A percentile compares a stretch with the other conserved stretches of the same genome.
phyloP scores from a whole-genome alignment of 192 early-diverging fungal genomes.

The Rhizophagus sp. region DNA sequence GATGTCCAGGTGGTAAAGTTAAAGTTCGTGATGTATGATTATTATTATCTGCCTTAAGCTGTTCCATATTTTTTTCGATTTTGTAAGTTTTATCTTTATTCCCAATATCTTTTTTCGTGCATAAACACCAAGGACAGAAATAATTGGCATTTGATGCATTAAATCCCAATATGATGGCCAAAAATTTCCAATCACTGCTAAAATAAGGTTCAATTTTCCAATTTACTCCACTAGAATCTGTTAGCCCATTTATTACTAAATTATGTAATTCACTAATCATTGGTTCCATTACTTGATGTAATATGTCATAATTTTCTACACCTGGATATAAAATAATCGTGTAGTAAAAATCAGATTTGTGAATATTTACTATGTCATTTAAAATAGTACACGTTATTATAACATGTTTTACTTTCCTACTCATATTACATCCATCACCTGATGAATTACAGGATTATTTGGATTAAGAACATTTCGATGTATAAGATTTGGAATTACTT shows the following conservation, averaged over 20 bases:
- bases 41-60: background rate
- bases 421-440: background rate
- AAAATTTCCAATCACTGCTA: background rate
- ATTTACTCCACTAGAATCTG: background rate
- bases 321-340: background rate
- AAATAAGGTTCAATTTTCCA: background rate
- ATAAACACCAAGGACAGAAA: background rate
- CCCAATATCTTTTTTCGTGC: background rate
- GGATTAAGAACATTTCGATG: background rate
- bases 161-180: background rate
- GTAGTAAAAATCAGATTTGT: background rate
- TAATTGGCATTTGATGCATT: background rate
- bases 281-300: background rate
- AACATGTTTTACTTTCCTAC: background rate
- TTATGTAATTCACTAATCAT: background rate
- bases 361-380: background rate
- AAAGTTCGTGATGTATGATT: too few species aligned
- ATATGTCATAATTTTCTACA: background rate
- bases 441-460: background rate
- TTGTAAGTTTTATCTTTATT: background rate
- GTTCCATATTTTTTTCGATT: background rate
- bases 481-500: background rate
- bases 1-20: background rate
- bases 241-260: background rate
- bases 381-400: background rate